phyloP scores from a whole-genome alignment of 2,329 filamentous ascomycete genomes.

The Davidsoniella eucalypti region DNA sequence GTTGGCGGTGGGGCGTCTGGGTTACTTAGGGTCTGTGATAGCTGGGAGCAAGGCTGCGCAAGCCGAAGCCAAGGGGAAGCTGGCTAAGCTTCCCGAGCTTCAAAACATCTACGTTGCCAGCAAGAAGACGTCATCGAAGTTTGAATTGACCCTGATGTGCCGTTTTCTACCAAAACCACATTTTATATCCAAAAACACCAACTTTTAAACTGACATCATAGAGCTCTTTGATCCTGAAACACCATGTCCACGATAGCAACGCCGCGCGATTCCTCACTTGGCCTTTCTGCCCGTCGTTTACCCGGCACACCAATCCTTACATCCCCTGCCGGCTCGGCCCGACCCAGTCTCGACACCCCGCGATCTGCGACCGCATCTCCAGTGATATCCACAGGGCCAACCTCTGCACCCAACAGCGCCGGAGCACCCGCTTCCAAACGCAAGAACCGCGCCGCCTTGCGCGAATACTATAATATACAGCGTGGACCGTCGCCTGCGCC shows the following conservation, averaged over 20 bases:
- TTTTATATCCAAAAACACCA: not conserved
- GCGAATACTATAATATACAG: conserved; percentile 81
- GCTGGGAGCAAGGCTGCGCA: not conserved
- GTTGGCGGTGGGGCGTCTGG: not conserved
- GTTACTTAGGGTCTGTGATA: not conserved
- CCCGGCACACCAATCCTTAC: conserved; percentile 25
- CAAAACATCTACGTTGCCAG: not conserved
- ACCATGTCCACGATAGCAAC: conserved; percentile 49
- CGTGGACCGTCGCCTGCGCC: conserved; percentile 16
- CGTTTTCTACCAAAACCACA: too few species aligned
- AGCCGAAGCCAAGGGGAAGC: not conserved
- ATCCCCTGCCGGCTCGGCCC: conserved; percentile 55
- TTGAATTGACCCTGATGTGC: too few species aligned
- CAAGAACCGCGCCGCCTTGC: conserved; percentile 68
- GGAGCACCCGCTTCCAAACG: conserved; percentile 25
- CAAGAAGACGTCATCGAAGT: not conserved
- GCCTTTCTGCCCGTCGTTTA: conserved; percentile 29
- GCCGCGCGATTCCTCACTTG: conserved; percentile 41
- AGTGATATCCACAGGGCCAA: conserved; percentile 13
- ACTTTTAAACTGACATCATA: not conserved
- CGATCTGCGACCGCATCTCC: conserved; percentile 45
- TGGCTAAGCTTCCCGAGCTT: not conserved
- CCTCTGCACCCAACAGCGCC: conserved; percentile 15
- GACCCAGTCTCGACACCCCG: conserved; percentile 52
- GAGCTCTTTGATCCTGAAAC: not conserved